These are phyloP conservation scores for Wickerhamiella shivajii DNA, from an alignment of 805 yeast genomes.

Conservation along the genomic window DNA sequence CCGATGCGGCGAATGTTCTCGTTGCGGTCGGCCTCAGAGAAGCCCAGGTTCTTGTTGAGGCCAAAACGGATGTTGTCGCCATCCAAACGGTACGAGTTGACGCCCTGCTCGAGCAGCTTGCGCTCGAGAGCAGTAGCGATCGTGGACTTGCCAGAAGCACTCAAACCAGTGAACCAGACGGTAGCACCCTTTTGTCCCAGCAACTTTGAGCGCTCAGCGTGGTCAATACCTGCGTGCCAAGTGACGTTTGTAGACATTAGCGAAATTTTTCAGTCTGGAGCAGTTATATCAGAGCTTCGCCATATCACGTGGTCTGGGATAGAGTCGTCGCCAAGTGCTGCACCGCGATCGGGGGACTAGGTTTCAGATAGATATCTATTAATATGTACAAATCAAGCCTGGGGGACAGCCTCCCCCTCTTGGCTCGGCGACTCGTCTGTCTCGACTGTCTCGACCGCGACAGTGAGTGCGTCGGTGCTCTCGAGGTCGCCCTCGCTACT, in stretches of 20 bases:
- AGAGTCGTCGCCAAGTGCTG: no score
- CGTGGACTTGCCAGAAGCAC: constrained; percentile 91
- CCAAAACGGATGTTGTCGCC: constrained; percentile 92
- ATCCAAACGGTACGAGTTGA: constrained; percentile 75
- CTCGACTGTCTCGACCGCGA: neutral
- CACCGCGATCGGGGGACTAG: no score
- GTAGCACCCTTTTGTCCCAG: constrained; percentile 80
- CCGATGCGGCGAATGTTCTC: constrained; percentile 92
- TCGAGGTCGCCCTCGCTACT: constrained; percentile 4
- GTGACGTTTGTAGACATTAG: constrained; percentile 89
- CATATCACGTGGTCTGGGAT: no score
- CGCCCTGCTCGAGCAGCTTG: constrained; percentile 49
- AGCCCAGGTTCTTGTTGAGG: constrained; percentile 86
- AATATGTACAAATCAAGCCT: no score
- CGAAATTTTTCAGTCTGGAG: no score
- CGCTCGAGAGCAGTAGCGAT: constrained; percentile 92
- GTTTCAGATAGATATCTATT: no score
- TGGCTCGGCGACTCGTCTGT: no score
- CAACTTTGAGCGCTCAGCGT: constrained; percentile 57
- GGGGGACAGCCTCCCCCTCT: no score
- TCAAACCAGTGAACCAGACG: constrained; percentile 87
- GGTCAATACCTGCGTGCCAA: constrained; percentile 86
- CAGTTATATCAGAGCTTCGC: no score
- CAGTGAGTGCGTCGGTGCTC: neutral
- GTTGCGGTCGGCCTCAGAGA: constrained; percentile 78